Conservation (phyloP, 768 basidiomycete species). For the Grammothele lineata region DNA sequence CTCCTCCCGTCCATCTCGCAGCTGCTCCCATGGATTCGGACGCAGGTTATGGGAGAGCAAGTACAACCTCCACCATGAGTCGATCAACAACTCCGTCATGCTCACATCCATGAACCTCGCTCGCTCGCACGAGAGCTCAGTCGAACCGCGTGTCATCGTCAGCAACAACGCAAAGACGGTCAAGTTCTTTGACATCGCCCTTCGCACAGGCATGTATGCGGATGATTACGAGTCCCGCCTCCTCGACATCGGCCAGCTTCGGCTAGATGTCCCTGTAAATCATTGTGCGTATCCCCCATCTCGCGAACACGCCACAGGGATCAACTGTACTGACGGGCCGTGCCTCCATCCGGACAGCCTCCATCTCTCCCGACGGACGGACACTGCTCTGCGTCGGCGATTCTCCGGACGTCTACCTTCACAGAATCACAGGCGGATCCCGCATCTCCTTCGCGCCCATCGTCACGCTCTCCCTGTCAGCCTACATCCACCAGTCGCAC, state of each 20-base stretch:
- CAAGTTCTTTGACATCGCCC: conserved; percentile 73
- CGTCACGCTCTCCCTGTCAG: conserved; percentile 60
- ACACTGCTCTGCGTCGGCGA: conserved; percentile 90
- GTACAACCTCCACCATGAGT: conserved; percentile 45
- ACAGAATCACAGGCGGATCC: conserved; percentile 66
- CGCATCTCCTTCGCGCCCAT: conserved; percentile 62
- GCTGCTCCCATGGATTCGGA: conserved; percentile 14
- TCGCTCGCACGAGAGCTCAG: conserved; percentile 55
- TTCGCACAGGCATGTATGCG: conserved; percentile 33
- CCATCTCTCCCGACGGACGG: conserved; percentile 84
- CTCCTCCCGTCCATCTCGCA: conserved; percentile 6
- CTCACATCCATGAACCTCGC: conserved; percentile 62
- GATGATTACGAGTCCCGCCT: conserved; percentile 21
- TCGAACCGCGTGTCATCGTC: conserved; percentile 73
- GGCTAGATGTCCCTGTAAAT: conserved; percentile 70
- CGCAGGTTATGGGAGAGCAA: conserved; percentile 50
- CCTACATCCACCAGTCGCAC: conserved; percentile 32
- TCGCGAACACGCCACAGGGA: conserved; percentile 13
- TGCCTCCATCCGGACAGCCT: conserved; percentile 44
- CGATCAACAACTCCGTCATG: conserved; percentile 79
- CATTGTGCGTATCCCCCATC: conserved; percentile 54
- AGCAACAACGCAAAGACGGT: conserved; percentile 86
- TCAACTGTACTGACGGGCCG: conserved; percentile 6
- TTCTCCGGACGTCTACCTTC: conserved; percentile 80
- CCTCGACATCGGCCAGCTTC: conserved; percentile 44